A percentile compares a stretch with the other conserved stretches of the same genome.
Evolutionary conservation across 2,329 filamentous ascomycete species (phyloP).

Genomic region (Triangularia setosa): DNA sequence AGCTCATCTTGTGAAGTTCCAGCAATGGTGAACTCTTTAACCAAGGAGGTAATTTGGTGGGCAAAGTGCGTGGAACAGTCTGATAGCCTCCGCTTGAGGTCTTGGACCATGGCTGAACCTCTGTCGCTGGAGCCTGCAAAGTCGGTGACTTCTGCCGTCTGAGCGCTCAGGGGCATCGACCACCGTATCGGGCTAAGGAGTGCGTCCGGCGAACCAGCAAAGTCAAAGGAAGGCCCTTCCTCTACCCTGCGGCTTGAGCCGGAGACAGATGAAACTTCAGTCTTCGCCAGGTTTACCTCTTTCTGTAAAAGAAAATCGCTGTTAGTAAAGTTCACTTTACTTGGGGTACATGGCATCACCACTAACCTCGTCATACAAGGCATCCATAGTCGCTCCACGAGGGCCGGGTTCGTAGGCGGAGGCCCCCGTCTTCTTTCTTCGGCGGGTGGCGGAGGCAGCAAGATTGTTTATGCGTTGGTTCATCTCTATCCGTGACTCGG

Average conservation of each 20-base stretch:
- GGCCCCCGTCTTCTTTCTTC: constrained; percentile 15
- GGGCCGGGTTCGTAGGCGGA: not conserved
- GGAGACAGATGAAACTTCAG: constrained; percentile 12
- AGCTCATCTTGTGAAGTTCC: constrained; percentile 19
- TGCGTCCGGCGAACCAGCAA: constrained; percentile 10
- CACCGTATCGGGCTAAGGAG: constrained; percentile 1
- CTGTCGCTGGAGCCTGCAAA: constrained; percentile 20
- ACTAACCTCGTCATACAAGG: constrained; percentile 1
- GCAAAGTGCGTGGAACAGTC: constrained; percentile 30
- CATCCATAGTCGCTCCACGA: not conserved
- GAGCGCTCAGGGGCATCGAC: constrained; percentile 7
- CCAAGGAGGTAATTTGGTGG: constrained; percentile 25
- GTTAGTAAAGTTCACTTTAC: not conserved
- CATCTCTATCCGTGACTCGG: constrained; percentile 49
- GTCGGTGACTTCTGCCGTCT: constrained; percentile 2
- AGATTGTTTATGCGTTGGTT: constrained; percentile 45
- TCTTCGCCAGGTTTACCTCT: not conserved
- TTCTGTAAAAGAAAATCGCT: not conserved
- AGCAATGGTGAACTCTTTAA: constrained; percentile 27
- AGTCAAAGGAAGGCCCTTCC: constrained; percentile 14
- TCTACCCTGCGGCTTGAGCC: constrained; percentile 15
- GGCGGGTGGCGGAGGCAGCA: constrained; percentile 37
- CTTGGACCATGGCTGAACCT: constrained; percentile 14
- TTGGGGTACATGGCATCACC: not conserved
- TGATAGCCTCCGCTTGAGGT: constrained; percentile 36